phyloP scores from a whole-genome alignment of 2,329 filamentous ascomycete species.

The Venturia pyrina region DNA sequence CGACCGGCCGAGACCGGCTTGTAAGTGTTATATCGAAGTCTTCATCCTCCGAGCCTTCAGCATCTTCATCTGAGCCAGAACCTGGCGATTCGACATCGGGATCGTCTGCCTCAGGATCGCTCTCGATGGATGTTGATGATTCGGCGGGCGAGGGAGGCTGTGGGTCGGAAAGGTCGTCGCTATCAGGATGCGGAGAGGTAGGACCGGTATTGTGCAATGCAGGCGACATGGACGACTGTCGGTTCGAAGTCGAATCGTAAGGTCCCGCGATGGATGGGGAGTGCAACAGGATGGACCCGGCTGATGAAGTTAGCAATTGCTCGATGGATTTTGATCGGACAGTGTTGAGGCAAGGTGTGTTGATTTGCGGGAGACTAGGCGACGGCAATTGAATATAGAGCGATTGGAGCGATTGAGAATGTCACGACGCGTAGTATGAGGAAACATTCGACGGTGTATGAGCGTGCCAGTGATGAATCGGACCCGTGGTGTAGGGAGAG shows the following conservation, averaged over 20 bases:
- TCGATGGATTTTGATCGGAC: constrained; percentile 22
- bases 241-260: constrained; percentile 57
- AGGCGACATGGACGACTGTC: constrained; percentile 47
- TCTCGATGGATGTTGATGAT: constrained; percentile 29
- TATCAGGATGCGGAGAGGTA: constrained; percentile 52
- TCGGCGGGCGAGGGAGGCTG: constrained; percentile 5
- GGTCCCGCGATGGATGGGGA: constrained; percentile 51
- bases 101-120: constrained; percentile 30
- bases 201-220: constrained; percentile 34
- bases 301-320: constrained; percentile 37
- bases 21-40: constrained; percentile 77
- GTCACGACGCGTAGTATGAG: constrained; percentile 20
- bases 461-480: constrained; percentile 18
- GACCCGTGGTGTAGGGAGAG: not conserved
- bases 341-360: constrained; percentile 25
- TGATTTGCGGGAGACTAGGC: constrained; percentile 30
- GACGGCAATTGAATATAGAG: constrained; percentile 31
- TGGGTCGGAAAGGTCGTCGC: constrained; percentile 69
- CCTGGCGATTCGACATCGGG: constrained; percentile 29
- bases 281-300: constrained; percentile 53
- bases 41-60: constrained; percentile 43
- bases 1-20: constrained; percentile 50
- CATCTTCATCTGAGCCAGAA: constrained; percentile 40
- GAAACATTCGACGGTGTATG: constrained; percentile 30
- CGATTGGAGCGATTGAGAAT: constrained; percentile 22